Evolutionary conservation across 305 asterid species (phyloP), one percentile per base, ranked within the genome.

Genomic region (Fraxinus baroniana): DNA sequence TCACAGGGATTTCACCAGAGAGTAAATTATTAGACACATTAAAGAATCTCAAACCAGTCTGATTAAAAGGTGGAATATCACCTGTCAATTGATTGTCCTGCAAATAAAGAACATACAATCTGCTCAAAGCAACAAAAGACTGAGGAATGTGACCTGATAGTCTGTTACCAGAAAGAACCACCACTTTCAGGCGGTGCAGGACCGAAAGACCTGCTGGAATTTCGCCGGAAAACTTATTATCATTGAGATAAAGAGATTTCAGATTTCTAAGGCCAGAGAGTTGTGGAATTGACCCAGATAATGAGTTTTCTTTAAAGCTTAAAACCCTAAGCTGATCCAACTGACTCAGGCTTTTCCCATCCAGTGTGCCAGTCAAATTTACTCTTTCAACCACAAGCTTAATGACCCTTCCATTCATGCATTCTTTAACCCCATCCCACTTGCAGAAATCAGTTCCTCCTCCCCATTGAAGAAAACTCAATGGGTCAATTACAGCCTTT

Each of bases 271-370:
- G 94, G 83, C 90, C 91, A 8, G 90, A 86, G 37, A 94, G 87
- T 8, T 83, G 76, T 1, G 99, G 99, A 84, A 96, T 93, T 86
- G 80, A 84, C 36, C 99, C 99, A 8, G 93, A 83, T 57, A 96
- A 83, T 0, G 88, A 90, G 82, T 96, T 94, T 4, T 89, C 85
- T 79, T 94, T 93, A 82, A 96, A 92, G 90, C 97, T 91, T 15
- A 96, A 82, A 41, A 96, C 98, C 80, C 99, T 88, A 1, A 96
- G 84, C 82, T 94, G 97, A 86, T 94, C 98, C 86, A 96, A 85
- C 82, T 86, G 89, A 78, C 93, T 93, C 77, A 96, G 89, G 79
- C 90, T 90, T 39, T 37, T 80, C 28, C 87, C 94, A 79, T 91
- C 92, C 71, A 96, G 80, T 7, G 85, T 83, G 35, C 99, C 99